Evolutionary conservation across 1,284 basidiomycete genomes (phyloP), one percentile per base, ranked within the genome.

Genomic region (Spongiforma sp.): DNA sequence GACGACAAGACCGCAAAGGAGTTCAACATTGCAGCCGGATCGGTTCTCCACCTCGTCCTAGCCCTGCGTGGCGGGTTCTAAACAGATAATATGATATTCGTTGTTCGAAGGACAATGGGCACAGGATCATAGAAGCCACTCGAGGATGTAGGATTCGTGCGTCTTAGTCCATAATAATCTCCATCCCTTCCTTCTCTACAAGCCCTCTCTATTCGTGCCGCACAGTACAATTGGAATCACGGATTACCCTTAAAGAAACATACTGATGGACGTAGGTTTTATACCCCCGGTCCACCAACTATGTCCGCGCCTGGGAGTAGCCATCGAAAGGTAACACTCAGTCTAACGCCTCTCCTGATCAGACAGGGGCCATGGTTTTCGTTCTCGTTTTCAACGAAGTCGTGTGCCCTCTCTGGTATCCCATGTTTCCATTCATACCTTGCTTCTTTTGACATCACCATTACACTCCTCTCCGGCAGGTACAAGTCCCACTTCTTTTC

Each of bases 1-100:
- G 96, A 98, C 77, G 95, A 97, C 39, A 96, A 96, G 86, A 89
- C 89, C 12, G 93, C 93, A 30, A 86, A 86, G 71, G 93, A 95
- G 26, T 89, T 89, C 78, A 93, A 93, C 75, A 91, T 98, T 75
- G 78, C 82, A 24, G 88, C 93, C 11, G 95, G 95, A 61, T 86
- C 92, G 39, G 93, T 94, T 34, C 89, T 98, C 68, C 96, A 98
- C 83, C 84, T 98, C 54, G 96, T 98, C 62, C 89, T 98, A 55
- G 95, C 96, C 7, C 86, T 98, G 56, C 93, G 95, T 79, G 95
- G 95, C 59, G 95, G 95, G 55, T 62, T 66, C 43, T 67, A 64
- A 66, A 37, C 65, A 60, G 24, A 56, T 67, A 59, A 37, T 41
- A 54, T 57, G 24, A 36, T 62, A 33, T 32, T 55, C 43, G 59